Evolutionary conservation across 345 rosid species (phyloP).

Genomic region (Pseudoturritis turrita): DNA sequence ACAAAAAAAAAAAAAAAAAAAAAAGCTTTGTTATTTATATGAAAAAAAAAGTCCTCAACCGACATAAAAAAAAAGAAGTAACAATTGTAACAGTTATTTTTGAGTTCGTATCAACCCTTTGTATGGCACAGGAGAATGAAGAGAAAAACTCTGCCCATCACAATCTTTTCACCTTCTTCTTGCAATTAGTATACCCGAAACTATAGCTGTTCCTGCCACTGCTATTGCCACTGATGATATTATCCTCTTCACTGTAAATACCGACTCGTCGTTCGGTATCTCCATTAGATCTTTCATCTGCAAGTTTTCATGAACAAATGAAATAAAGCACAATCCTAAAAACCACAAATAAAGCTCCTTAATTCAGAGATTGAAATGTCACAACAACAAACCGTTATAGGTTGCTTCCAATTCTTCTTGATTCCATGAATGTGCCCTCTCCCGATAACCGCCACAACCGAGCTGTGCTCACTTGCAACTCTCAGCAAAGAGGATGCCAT

Average conservation of each 20-base stretch:
- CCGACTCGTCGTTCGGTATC: constrained; percentile 48
- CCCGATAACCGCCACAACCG: constrained; percentile 96
- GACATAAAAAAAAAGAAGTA: neutral
- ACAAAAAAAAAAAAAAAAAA: neutral
- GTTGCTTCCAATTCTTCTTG: constrained; percentile 81
- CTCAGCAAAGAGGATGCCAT: constrained; percentile 72
- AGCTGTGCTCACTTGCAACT: constrained; percentile 66
- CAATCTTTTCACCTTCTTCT: constrained; percentile 44
- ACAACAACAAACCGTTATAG: constrained; percentile 48
- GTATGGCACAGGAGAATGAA: constrained; percentile 15
- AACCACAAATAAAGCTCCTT: neutral
- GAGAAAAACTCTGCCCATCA: constrained; percentile 1
- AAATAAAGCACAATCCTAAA: neutral
- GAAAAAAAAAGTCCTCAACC: neutral
- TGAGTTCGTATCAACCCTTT: constrained; percentile 12
- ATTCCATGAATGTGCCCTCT: constrained; percentile 95
- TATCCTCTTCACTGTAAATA: constrained; percentile 43
- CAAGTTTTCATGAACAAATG: neutral
- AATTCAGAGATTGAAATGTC: neutral
- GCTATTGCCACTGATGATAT: constrained; percentile 63
- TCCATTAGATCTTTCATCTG: constrained; percentile 71
- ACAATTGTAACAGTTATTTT: neutral
- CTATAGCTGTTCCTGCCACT: constrained; percentile 64
- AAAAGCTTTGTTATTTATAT: neutral
- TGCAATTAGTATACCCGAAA: constrained; percentile 58